Percentiles rank a stretch among this genome's conserved stretches.
phyloP scores from a whole-genome alignment of 768 basidiomycete species.

The Mycena galopus region DNA sequence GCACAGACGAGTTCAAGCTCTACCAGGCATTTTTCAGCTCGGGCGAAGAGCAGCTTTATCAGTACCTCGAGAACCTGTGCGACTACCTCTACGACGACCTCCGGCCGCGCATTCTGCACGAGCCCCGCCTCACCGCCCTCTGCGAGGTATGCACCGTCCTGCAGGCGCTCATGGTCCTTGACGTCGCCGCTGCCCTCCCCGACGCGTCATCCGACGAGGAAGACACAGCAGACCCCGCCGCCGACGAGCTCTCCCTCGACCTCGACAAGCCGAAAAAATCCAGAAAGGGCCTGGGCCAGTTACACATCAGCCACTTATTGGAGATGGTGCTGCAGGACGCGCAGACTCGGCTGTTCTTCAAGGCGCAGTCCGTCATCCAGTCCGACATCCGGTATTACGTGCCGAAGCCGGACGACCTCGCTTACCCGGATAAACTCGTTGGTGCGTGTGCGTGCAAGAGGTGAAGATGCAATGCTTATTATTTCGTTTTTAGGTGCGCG shows the following conservation, averaged over 20 bases:
- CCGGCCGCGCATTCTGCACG: constrained; percentile 94
- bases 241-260: constrained; percentile 22
- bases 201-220: constrained; percentile 45
- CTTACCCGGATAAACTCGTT: constrained; percentile 87
- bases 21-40: constrained; percentile 90
- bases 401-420: constrained; percentile 83
- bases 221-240: constrained; percentile 45
- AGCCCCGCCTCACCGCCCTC: constrained; percentile 86
- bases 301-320: constrained; percentile 72
- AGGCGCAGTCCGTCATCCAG: constrained; percentile 93
- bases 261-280: constrained; percentile 12
- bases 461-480: not conserved
- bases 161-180: constrained; percentile 95
- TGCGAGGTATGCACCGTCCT: constrained; percentile 97
- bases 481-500: constrained; percentile 7
- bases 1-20: constrained; percentile 89
- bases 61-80: constrained; percentile 91
- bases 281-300: constrained; percentile 54
- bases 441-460: constrained; percentile 66
- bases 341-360: constrained; percentile 95
- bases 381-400: constrained; percentile 88
- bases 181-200: constrained; percentile 65
- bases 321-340: constrained; percentile 80
- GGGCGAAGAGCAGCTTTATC: constrained; percentile 75
- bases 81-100: constrained; percentile 97